phyloP scores from a whole-genome alignment of 768 basidiomycete species.

The Trichaptum fuscoviolaceum region DNA sequence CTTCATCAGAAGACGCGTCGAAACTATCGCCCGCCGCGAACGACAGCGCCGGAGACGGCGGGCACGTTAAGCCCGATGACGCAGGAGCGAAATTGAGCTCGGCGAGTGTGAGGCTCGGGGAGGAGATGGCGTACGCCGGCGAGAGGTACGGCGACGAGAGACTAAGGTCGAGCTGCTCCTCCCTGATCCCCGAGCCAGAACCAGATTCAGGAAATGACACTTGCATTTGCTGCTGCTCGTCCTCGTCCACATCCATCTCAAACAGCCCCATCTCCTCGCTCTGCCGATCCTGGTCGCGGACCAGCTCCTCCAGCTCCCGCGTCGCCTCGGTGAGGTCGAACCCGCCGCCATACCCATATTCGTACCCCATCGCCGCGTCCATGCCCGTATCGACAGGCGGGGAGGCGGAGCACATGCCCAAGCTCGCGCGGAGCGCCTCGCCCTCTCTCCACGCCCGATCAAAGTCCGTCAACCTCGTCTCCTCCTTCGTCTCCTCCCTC shows the following conservation, averaged over 20 bases:
- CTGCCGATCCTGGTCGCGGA: not conserved
- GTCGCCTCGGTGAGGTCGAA: not conserved
- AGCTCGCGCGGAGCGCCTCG: not conserved
- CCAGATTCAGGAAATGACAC: too few species aligned
- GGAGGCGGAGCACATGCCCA: not conserved
- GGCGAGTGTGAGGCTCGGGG: not conserved
- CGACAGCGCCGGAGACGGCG: not conserved
- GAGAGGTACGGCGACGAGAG: not conserved
- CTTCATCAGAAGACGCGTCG: not conserved
- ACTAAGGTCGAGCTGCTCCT: not conserved
- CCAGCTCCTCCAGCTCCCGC: not conserved
- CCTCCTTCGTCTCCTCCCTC: not conserved
- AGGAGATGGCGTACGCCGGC: not conserved
- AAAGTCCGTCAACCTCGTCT: not conserved
- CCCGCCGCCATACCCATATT: not conserved
- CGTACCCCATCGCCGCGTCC: not conserved
- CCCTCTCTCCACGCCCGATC: not conserved
- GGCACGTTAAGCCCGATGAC: not conserved
- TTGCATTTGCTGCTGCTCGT: not conserved
- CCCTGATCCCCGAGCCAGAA: too few species aligned
- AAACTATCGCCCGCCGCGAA: not conserved
- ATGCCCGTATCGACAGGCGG: too few species aligned
- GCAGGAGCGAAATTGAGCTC: not conserved
- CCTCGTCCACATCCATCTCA: not conserved
- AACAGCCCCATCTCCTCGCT: not conserved